phyloP scores from a whole-genome alignment of 106 monocot species.

The Narthecium ossifragum region DNA sequence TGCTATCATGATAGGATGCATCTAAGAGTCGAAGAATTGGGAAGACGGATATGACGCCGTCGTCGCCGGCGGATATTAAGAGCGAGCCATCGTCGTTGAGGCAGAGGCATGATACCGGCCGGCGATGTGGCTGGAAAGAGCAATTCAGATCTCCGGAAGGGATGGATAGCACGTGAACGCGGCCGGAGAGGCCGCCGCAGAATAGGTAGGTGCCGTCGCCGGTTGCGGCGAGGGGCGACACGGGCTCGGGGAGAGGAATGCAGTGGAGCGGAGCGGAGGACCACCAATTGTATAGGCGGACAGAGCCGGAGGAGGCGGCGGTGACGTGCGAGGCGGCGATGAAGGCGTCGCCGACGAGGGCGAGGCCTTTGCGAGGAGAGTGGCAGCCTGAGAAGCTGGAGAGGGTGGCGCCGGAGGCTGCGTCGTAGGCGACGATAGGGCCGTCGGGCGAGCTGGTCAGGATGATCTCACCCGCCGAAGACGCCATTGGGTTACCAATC shows the following conservation, averaged over 20 bases:
- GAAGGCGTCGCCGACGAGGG: slow-evolving; percentile 5
- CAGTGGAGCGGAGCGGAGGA: slow-evolving; percentile 6
- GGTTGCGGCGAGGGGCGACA: slow-evolving; percentile 15
- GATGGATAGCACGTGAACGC: slow-evolving; percentile 12
- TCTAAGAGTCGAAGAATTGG: slow-evolving; percentile 13
- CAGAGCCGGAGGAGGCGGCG: slow-evolving; percentile 12
- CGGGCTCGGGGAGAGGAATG: slow-evolving; percentile 23
- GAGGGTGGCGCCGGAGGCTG: slow-evolving; percentile 2
- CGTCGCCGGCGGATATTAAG: slow-evolving; percentile 20
- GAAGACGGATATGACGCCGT: slow-evolving; percentile 16
- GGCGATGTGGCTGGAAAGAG: slow-evolving; percentile 15
- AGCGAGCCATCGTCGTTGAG: slow-evolving; percentile 21
- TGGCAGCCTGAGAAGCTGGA: slow-evolving; percentile 15
- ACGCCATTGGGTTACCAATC: no score
- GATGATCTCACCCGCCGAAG: slow-evolving; percentile 7
- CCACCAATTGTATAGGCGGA: slow-evolving; percentile 29
- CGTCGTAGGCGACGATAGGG: slow-evolving; percentile 23
- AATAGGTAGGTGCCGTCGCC: slow-evolving; percentile 21
- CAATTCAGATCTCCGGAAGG: slow-evolving; percentile 9
- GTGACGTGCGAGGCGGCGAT: slow-evolving; percentile 29
- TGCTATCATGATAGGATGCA: neutral
- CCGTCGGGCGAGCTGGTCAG: slow-evolving; percentile 18
- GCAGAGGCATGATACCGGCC: slow-evolving; percentile 21
- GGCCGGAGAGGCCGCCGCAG: slow-evolving; percentile 19
- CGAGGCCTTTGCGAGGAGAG: slow-evolving; percentile 25